Base-by-base conservation (phyloP, 108 stramenopile genomes). In the Chaetoceros muelleri region DNA sequence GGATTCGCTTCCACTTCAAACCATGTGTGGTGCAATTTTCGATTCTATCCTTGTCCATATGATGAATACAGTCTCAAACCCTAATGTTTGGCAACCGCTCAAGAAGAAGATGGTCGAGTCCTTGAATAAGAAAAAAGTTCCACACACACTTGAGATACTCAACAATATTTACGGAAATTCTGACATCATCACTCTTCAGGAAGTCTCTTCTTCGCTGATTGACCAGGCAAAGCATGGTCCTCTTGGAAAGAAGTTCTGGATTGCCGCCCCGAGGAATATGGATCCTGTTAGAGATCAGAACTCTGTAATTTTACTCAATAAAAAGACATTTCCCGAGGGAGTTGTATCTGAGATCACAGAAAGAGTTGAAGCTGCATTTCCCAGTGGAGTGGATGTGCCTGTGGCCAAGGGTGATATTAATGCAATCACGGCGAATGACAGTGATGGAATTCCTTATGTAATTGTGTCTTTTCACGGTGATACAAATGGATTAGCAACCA, bases 31-130 rank as follows among this genome's bases (percentile, higher is more conserved):
- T 26, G 95, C 95, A 7, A 88, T 91, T 51, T 95, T 95, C 69
- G 95, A 95, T 58, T 80, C 87, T 7, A 94, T 94, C 57, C 68
- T 96, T 23, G 92, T 96, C 10, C 88, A 95, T 46, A 88, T 95
- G 92, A 84, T 96, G 84, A 87, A 94, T 64, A 82, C 76, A 10
- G 79, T 90, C 1, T 60, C 82, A 0, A 34, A 52, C 8, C 84
- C 87, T 0, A 58, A 71, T 24, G 68, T 61, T 21, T 96, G 95
- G 95, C 93, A 95, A 63, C 49, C 71, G 20, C 57, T 96, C 27
- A 93, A 94, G 53, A 63, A 61, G 52, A 83, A 77, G 34, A 90
- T 96, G 79, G 90, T 93, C 10, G 74, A 80, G 45, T 73, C 78
- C 51, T 84, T 96, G 19, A 96, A 96, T 58, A 82, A 81, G 57